Percentiles rank a stretch among this genome's conserved stretches.
phyloP scores from a whole-genome alignment of 192 early-diverging fungal genomes.

The Backusella mclennaniae region DNA sequence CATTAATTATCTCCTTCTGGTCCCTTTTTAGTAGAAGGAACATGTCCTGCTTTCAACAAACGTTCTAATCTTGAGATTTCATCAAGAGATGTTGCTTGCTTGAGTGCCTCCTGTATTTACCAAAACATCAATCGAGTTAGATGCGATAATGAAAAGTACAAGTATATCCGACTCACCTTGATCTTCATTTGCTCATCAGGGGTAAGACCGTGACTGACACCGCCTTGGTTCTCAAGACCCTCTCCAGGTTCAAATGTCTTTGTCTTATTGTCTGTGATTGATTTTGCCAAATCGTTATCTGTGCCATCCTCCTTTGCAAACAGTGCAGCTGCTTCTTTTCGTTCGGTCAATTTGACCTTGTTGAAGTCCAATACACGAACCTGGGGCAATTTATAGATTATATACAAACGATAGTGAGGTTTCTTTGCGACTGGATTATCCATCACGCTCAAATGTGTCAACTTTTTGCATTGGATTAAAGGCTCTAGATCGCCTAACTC shows the following conservation, averaged over 20 bases:
- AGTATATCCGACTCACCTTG: slow-evolving; percentile 27
- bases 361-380: slow-evolving; percentile 89
- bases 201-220: slow-evolving; percentile 55
- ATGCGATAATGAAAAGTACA: neutral
- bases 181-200: slow-evolving; percentile 73
- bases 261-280: slow-evolving; percentile 62
- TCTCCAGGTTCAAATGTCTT: slow-evolving; percentile 91
- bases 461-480: slow-evolving; percentile 41
- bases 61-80: slow-evolving; percentile 73
- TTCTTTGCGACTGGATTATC: slow-evolving; percentile 89
- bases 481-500: slow-evolving; percentile 89
- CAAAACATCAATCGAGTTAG: neutral
- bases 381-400: slow-evolving; percentile 76
- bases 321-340: slow-evolving; percentile 71
- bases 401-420: slow-evolving; percentile 78
- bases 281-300: slow-evolving; percentile 60
- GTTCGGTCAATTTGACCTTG: slow-evolving; percentile 72
- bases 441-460: slow-evolving; percentile 70
- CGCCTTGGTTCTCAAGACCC: slow-evolving; percentile 52
- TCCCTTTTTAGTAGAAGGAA: slow-evolving; percentile 30
- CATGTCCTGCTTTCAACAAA: slow-evolving; percentile 57
- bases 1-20: neutral
- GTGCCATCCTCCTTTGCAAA: slow-evolving; percentile 70
- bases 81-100: slow-evolving; percentile 71
- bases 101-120: slow-evolving; percentile 56